phyloP scores from a whole-genome alignment of 1,284 basidiomycete species.

The Cryptococcus hybrid region DNA sequence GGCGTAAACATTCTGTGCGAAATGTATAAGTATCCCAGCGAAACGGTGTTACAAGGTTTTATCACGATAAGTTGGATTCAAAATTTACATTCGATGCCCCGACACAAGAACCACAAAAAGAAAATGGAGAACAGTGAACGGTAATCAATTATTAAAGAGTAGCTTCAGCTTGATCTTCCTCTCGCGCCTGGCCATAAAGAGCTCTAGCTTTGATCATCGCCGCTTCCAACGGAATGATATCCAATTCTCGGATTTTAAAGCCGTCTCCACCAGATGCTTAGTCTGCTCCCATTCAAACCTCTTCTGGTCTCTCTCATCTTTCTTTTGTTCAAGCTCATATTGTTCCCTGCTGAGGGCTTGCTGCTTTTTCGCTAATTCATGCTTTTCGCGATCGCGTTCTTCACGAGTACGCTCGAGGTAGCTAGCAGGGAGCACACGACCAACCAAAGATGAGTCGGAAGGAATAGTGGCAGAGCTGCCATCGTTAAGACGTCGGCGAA shows the following conservation, averaged over 20 bases:
- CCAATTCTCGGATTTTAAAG: constrained; percentile 1
- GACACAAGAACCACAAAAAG: too few relatives aligned
- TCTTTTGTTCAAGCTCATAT: neutral
- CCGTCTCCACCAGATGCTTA: constrained; percentile 3
- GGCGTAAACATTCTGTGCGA: too few relatives aligned
- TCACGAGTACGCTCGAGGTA: neutral
- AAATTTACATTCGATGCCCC: too few relatives aligned
- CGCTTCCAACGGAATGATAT: neutral
- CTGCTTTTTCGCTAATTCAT: constrained; percentile 1
- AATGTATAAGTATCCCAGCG: too few relatives aligned
- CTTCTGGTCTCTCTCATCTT: neutral
- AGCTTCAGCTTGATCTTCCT: neutral
- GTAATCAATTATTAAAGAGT: neutral
- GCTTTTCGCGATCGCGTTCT: constrained; percentile 5
- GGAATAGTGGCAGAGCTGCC: neutral
- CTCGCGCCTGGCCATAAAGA: neutral
- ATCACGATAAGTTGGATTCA: neutral
- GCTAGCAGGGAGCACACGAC: neutral
- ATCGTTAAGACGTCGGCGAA: constrained; percentile 1
- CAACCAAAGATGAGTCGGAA: neutral
- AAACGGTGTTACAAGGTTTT: too few relatives aligned
- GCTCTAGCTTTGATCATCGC: neutral
- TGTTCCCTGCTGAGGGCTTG: neutral
- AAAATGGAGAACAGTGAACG: neutral
- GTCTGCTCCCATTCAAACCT: constrained; percentile 3